Conservation (phyloP, 129 eudicot genomes). For the Artemisia annua region DNA sequence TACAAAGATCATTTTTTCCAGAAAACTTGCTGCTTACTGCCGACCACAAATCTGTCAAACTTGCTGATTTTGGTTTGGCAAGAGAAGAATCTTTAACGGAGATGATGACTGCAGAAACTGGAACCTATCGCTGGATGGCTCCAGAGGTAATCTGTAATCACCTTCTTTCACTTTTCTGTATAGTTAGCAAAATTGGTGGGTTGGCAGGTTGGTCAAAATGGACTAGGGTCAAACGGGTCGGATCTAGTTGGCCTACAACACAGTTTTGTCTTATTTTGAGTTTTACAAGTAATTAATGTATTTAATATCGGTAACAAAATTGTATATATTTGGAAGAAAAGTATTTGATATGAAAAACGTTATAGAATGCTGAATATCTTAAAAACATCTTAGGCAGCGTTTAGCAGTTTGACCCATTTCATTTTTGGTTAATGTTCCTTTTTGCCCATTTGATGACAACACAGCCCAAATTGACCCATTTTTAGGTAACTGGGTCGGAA, state of each 20-base stretch:
- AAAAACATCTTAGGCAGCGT: background rate
- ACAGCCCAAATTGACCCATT: background rate
- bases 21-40: conserved; percentile 75
- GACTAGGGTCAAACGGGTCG: background rate
- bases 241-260: background rate
- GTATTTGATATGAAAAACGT: background rate
- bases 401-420: background rate
- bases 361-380: background rate
- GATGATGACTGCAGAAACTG: conserved; percentile 92
- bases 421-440: too few species aligned
- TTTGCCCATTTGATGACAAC: background rate
- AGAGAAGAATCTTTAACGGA: conserved; percentile 85
- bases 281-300: background rate
- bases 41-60: conserved; percentile 66
- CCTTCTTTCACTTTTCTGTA: background rate
- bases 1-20: conserved; percentile 23
- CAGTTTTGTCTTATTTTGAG: background rate
- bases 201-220: background rate
- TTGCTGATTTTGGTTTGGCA: conserved; percentile 87
- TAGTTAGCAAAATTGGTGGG: conserved; percentile 1
- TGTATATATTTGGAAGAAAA: too few species aligned
- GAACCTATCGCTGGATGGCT: conserved; percentile 94
- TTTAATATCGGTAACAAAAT: background rate
- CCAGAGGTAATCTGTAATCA: conserved; percentile 53
- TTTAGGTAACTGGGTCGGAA: background rate